Evolutionary conservation across 2,329 filamentous ascomycete genomes (phyloP).

Genomic region (Colletotrichum lupini): DNA sequence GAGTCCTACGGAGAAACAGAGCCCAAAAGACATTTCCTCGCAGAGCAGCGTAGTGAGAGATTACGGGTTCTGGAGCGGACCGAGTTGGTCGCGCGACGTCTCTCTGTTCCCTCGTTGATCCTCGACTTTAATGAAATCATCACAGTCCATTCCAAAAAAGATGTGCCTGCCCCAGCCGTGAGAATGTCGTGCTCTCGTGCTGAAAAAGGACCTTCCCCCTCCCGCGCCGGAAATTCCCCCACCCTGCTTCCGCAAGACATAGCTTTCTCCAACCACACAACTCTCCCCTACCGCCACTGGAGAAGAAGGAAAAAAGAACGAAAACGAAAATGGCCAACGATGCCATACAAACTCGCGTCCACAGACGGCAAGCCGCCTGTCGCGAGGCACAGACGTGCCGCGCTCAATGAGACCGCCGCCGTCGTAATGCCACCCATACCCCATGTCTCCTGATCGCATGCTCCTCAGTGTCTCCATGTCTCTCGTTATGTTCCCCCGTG

Average conservation of each 20-base stretch:
- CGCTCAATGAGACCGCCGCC: constrained; percentile 20
- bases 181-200: constrained; percentile 35
- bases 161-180: constrained; percentile 31
- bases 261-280: constrained; percentile 1
- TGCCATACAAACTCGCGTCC: constrained; percentile 40
- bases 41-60: neutral
- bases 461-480: constrained; percentile 3
- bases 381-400: neutral
- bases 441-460: constrained; percentile 5
- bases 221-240: constrained; percentile 3
- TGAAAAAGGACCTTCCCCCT: constrained; percentile 5
- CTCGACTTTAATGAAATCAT: constrained; percentile 24
- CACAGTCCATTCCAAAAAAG: constrained; percentile 31
- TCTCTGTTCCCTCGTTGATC: constrained; percentile 15
- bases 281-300: neutral
- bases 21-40: neutral
- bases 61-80: neutral
- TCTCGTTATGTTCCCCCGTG: constrained; percentile 4
- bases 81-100: neutral
- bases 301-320: constrained; percentile 38
- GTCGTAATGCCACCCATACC: constrained; percentile 12
- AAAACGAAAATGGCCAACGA: constrained; percentile 29
- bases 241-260: neutral
- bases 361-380: neutral
- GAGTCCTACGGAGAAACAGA: constrained; percentile 25